phyloP scores from a whole-genome alignment of 139 green algal genomes.

The Auxenochlorella pyrenoidosa region DNA sequence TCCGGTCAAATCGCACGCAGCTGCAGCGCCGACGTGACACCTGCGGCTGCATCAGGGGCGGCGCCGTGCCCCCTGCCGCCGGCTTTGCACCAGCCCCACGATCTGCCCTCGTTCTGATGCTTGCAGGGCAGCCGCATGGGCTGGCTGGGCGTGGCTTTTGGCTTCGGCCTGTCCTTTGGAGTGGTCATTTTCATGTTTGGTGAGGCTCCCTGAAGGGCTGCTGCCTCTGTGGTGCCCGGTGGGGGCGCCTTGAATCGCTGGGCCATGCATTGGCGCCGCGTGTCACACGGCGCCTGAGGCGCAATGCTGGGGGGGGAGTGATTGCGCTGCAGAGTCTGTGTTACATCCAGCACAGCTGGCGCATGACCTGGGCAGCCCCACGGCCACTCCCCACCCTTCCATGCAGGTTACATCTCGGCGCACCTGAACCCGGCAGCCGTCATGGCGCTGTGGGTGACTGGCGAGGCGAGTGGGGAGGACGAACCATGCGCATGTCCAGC shows the following conservation, averaged over 20 bases:
- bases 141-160: conserved; percentile 41
- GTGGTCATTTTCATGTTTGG: conserved; percentile 36
- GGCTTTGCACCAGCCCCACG: too few relatives aligned
- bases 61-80: neutral
- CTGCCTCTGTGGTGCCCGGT: too few relatives aligned
- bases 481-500: neutral
- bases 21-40: neutral
- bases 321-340: too few relatives aligned
- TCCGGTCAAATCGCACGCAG: neutral
- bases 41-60: too few relatives aligned
- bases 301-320: too few relatives aligned
- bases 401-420: conserved; percentile 38
- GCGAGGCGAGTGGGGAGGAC: neutral
- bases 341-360: too few relatives aligned
- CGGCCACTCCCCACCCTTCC: neutral
- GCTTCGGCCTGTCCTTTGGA: conserved; percentile 51
- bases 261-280: too few relatives aligned
- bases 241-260: too few relatives aligned
- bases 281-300: too few relatives aligned
- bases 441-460: conserved; percentile 41
- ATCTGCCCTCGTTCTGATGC: too few relatives aligned
- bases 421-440: conserved; percentile 46
- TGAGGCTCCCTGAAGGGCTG: neutral
- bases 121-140: conserved; percentile 34
- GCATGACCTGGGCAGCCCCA: too few relatives aligned